Conservation (phyloP, 805 yeast genomes). For the Ogataea dorogensis region DNA sequence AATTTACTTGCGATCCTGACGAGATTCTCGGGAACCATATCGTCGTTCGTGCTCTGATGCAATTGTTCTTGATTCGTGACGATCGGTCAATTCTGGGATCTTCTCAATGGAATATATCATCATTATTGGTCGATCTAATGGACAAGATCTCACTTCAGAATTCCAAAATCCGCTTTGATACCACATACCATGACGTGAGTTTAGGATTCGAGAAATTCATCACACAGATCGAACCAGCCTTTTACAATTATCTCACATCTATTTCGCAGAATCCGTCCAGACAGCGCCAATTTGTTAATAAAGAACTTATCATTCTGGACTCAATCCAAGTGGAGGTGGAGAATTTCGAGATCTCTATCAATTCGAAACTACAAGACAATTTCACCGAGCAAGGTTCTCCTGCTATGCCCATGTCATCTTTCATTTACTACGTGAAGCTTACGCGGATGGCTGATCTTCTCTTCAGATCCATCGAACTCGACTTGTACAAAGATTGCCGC, state of each 20-base stretch:
- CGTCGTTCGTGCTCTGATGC: constrained; percentile 62
- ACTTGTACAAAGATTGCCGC: constrained; percentile 61
- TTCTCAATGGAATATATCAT: constrained; percentile 33
- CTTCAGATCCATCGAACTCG: constrained; percentile 71
- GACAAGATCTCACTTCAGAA: constrained; percentile 25
- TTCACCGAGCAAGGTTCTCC: constrained; percentile 39
- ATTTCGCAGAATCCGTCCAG: constrained; percentile 71
- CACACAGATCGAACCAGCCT: constrained; percentile 47
- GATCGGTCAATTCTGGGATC: constrained; percentile 58
- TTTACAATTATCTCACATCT: constrained; percentile 43
- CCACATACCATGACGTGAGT: constrained; percentile 20
- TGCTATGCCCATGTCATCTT: constrained; percentile 68
- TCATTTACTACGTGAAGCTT: constrained; percentile 65
- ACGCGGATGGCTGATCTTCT: constrained; percentile 70
- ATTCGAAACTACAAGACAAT: constrained; percentile 26
- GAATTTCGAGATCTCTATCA: constrained; percentile 50
- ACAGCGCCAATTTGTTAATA: constrained; percentile 71
- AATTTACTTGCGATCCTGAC: constrained; percentile 24
- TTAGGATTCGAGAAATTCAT: constrained; percentile 31
- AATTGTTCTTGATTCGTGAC: constrained; percentile 60
- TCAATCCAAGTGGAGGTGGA: constrained; percentile 76
- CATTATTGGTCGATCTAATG: constrained; percentile 34
- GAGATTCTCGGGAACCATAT: constrained; percentile 40
- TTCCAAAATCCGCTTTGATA: constrained; percentile 20
- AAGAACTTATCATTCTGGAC: constrained; percentile 65